Conservation (phyloP, 176 grass and related monocot species). For the Microstegium vimineum region DNA sequence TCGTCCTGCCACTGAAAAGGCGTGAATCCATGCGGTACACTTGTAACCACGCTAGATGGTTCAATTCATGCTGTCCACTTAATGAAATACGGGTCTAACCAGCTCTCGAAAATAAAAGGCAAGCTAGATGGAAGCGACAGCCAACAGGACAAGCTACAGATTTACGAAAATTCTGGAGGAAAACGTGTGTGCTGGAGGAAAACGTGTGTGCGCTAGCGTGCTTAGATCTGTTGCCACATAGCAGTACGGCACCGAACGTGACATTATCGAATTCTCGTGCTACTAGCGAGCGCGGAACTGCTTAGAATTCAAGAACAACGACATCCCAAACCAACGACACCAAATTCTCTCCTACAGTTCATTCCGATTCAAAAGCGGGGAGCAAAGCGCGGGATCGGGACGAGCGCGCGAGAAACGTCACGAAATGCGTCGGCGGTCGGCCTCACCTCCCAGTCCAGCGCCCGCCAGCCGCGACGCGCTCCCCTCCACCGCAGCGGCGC, state of each 20-base stretch:
- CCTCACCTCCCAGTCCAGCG: conserved; percentile 22
- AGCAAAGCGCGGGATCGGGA: background rate
- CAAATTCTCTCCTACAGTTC: background rate
- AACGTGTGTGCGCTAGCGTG: background rate
- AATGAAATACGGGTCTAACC: too few species aligned
- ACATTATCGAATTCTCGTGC: background rate
- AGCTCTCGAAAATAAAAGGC: too few species aligned
- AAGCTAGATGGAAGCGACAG: background rate
- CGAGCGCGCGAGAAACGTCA: background rate
- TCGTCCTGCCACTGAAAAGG: background rate
- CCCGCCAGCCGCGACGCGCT: background rate
- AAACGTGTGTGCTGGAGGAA: background rate
- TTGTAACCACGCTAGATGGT: background rate
- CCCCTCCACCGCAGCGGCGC: background rate
- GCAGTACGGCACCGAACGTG: background rate
- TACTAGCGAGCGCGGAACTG: background rate
- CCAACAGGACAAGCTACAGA: background rate
- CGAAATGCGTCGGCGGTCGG: background rate
- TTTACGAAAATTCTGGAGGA: background rate
- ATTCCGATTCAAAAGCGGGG: background rate
- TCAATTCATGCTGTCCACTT: too few species aligned
- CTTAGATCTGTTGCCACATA: background rate
- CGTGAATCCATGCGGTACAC: background rate
- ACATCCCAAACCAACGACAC: background rate
- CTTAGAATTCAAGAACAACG: background rate